These are phyloP conservation scores for Vanrija sp. DNA, from an alignment of 1,284 basidiomycete species.

Conservation along the genomic window DNA sequence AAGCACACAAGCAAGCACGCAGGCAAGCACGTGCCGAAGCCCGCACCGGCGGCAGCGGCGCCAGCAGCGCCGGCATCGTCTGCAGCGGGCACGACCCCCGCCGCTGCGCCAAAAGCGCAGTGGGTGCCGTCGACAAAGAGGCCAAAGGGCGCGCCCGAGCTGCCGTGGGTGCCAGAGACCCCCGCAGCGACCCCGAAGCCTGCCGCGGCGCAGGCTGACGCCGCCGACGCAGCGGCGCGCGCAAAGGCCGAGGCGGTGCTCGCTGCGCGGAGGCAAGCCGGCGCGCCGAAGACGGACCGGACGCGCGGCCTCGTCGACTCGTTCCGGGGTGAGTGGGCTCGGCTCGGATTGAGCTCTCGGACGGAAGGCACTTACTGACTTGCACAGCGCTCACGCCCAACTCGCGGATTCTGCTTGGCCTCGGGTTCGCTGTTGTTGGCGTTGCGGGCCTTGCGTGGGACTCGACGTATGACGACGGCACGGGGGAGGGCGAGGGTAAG, in stretches of 20 bases:
- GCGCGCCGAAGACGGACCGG: neutral
- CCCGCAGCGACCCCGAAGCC: too few relatives aligned
- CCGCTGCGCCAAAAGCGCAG: neutral
- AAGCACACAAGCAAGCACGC: neutral
- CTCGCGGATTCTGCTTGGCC: conserved; percentile 9
- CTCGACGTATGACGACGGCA: neutral
- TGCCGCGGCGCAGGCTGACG: neutral
- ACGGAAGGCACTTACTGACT: neutral
- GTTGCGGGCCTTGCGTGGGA: conserved; percentile 4
- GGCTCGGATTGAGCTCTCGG: neutral
- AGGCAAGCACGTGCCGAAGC: neutral
- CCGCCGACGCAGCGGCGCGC: neutral
- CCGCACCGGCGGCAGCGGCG: neutral
- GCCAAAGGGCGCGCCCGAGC: too few relatives aligned
- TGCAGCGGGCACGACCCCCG: neutral
- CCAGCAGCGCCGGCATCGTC: neutral
- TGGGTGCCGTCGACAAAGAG: too few relatives aligned
- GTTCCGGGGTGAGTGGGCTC: neutral
- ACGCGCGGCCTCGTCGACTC: neutral
- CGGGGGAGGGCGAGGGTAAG: neutral
- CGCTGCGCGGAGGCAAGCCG: neutral
- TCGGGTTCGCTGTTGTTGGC: conserved; percentile 4
- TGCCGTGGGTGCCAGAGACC: too few relatives aligned
- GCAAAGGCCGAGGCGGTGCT: neutral
- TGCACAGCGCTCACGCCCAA: conserved; percentile 10